Base-by-base conservation (phyloP, 768 basidiomycete species). In the Trametes cingulata region DNA sequence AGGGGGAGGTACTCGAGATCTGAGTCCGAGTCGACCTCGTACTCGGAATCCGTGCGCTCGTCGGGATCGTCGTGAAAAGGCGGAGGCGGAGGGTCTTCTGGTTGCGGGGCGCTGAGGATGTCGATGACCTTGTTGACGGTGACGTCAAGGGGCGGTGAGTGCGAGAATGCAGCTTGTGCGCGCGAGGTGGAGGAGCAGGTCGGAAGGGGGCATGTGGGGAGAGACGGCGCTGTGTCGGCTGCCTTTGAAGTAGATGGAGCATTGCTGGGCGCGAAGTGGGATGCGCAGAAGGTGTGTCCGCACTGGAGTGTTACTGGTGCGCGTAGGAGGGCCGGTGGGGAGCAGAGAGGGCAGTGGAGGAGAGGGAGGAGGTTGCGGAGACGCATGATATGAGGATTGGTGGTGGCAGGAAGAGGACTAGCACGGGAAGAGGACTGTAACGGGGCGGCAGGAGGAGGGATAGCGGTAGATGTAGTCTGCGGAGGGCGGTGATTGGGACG, bases 261-360 rank as follows among this genome's bases (percentile, higher is more conserved):
- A 46, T 58, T 25, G 19, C 29, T n/a, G 20, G 48, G 17, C 37
- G 35, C 55, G 56, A 79, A 65, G 60, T 70, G 63, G 76, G 66
- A 45, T 0, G 83, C 72, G 67, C 93, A 97, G 62, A 95, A 63
- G 20, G 93, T 81, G 70, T 97, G 94, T 53, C 94, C 94, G 68
- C 94, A 97, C 66, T 77, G 82, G 40, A 96, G 85, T 9, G 78
- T 82, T 36, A 82, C 75, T 2, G 87, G 86, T 3, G 75, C 69
- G 22, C 66, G 58, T 22, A 86, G 76, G 54, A 74, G 56, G 22
- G 71, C 40, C 1, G 71, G 60, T 7, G 73, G 69, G 0, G 67
- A 52, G 65, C 90, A 90, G 72, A 82, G 68, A 3, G 83, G 80
- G 68, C 90, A 91, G 53, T 60, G 56, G 57, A 88, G 75, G 55